phyloP scores from a whole-genome alignment of 805 yeast species.

The Candida suzukii region DNA sequence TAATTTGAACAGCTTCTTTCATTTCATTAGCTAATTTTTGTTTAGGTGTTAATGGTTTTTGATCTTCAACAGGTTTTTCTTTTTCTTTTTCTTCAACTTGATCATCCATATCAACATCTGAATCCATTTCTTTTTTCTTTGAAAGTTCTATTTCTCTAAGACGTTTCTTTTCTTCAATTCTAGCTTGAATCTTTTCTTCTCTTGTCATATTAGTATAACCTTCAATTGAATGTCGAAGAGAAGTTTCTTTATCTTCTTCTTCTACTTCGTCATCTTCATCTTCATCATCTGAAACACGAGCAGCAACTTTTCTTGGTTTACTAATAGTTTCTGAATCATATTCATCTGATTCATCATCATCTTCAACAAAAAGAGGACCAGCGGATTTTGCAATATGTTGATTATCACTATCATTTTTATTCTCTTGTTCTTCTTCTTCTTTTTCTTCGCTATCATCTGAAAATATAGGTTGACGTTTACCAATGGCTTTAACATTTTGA shows the following conservation, averaged over 20 bases:
- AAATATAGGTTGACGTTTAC: too few species aligned
- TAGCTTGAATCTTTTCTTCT: conserved; percentile 22
- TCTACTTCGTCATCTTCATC: neutral
- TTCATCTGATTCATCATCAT: neutral
- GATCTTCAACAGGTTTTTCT: too few species aligned
- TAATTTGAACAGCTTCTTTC: conserved; percentile 5
- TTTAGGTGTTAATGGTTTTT: too few species aligned
- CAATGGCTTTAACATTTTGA: too few species aligned
- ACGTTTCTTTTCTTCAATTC: conserved; percentile 13
- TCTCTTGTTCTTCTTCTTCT: conserved; percentile 2
- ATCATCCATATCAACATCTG: neutral
- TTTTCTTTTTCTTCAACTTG: too few species aligned
- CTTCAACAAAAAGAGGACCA: neutral
- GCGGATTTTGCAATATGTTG: neutral
- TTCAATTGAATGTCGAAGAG: too few species aligned
- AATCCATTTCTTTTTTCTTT: neutral
- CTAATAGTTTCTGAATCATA: neutral
- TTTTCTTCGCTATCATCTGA: too few species aligned
- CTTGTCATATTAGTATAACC: conserved; percentile 16
- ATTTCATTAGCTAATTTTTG: conserved; percentile 1
- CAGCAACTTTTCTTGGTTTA: too few species aligned
- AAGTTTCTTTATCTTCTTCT: neutral
- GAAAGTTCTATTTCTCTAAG: conserved; percentile 11
- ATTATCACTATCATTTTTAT: conserved; percentile 3
- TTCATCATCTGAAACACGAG: too few species aligned